Percentiles rank a stretch among this genome's conserved stretches.
Conservation (phyloP, 352 stramenopile species). For the Globisporangium barbulae region DNA sequence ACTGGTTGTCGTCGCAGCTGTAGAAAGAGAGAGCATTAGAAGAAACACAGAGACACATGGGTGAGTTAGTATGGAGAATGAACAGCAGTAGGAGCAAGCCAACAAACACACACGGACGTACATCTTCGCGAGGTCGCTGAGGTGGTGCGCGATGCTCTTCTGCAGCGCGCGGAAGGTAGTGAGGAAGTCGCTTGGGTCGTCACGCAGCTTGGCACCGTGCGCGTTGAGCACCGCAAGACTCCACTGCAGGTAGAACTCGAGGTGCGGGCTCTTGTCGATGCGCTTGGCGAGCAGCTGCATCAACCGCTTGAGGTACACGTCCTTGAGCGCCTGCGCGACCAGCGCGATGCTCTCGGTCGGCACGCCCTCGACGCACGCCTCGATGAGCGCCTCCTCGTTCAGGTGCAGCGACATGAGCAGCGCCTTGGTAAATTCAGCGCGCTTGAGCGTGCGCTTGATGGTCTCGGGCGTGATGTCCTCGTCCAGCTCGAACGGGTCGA, state of each 20-base stretch:
- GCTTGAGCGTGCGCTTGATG: constrained; percentile 85
- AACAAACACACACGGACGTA: constrained; percentile 32
- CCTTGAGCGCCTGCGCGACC: constrained; percentile 89
- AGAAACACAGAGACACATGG: constrained; percentile 15
- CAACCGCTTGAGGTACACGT: constrained; percentile 91
- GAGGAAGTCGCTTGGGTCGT: constrained; percentile 74
- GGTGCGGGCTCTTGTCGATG: constrained; percentile 90
- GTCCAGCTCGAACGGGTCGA: constrained; percentile 98
- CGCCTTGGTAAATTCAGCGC: constrained; percentile 90
- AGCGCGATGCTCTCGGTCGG: constrained; percentile 88
- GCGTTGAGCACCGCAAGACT: constrained; percentile 92
- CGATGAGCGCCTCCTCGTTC: constrained; percentile 94
- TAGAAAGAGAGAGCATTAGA: constrained; percentile 13
- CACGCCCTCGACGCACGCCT: constrained; percentile 89
- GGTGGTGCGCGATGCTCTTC: constrained; percentile 82
- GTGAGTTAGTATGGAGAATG: constrained; percentile 6
- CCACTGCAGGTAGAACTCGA: constrained; percentile 98
- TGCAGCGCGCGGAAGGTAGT: constrained; percentile 82
- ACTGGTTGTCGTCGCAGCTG: constrained; percentile 89
- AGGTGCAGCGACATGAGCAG: constrained; percentile 96
- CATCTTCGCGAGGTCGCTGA: constrained; percentile 84
- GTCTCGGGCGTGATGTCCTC: constrained; percentile 96
- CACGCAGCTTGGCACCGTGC: constrained; percentile 87
- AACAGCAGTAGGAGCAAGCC: not conserved
- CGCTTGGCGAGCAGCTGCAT: constrained; percentile 92